Evolutionary conservation across 352 stramenopile species (phyloP).

Genomic region (Globisporangium camurandrum): DNA sequence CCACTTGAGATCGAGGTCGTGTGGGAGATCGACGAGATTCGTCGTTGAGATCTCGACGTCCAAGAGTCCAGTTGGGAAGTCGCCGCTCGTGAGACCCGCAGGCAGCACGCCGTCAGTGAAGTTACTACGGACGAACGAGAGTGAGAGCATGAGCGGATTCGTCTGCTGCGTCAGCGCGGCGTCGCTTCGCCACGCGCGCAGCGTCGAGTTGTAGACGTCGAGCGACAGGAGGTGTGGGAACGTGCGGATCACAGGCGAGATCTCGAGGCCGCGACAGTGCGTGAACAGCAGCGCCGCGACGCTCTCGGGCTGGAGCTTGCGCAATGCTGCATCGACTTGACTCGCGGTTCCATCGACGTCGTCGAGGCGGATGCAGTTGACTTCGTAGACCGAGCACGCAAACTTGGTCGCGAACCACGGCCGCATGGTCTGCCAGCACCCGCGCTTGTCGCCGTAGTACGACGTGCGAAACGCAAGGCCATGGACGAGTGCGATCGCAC

Average conservation of each 20-base stretch:
- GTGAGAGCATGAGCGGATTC: constrained; percentile 27
- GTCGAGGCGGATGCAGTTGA: constrained; percentile 23
- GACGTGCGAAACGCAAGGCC: constrained; percentile 13
- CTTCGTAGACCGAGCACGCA: constrained; percentile 25
- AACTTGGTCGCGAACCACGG: constrained; percentile 24
- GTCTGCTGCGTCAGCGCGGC: constrained; percentile 30
- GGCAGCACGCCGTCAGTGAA: constrained; percentile 37
- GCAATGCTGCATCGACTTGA: constrained; percentile 7
- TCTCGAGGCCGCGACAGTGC: constrained; percentile 30
- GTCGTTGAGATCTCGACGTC: constrained; percentile 26
- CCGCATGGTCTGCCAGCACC: constrained; percentile 17
- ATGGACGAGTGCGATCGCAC: constrained; percentile 5
- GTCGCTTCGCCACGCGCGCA: constrained; percentile 24
- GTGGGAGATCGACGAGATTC: constrained; percentile 18
- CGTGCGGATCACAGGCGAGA: constrained; percentile 20
- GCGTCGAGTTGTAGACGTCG: constrained; percentile 50
- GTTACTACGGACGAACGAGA: constrained; percentile 29
- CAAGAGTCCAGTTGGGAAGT: constrained; percentile 5
- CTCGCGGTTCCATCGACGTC: constrained; percentile 1
- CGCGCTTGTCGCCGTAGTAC: constrained; percentile 12
- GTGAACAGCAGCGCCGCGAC: constrained; percentile 33
- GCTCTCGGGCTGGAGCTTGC: constrained; percentile 19
- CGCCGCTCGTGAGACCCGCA: constrained; percentile 17
- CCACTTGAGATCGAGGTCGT: constrained; percentile 18
- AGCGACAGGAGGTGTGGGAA: constrained; percentile 38